Evolutionary conservation across 805 yeast species (phyloP).

Genomic region (Barnettozyma botsteinii): DNA sequence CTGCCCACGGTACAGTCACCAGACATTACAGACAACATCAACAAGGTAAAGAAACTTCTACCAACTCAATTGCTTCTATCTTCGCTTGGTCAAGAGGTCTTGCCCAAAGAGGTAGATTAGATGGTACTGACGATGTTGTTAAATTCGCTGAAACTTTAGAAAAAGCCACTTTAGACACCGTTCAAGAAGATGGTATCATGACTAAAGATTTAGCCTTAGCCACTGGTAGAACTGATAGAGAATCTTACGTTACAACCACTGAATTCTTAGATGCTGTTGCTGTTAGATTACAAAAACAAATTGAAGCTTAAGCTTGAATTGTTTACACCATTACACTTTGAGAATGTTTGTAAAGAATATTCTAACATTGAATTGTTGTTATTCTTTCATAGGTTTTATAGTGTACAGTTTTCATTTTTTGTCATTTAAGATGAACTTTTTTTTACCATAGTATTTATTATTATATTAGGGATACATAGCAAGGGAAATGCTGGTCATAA

Average conservation of each 20-base stretch:
- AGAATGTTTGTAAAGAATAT: neutral
- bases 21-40: constrained; percentile 82
- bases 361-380: constrained; percentile 8
- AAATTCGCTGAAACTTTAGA: constrained; percentile 62
- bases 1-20: constrained; percentile 86
- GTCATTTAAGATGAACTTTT: neutral
- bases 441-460: neutral
- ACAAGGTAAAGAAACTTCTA: constrained; percentile 76
- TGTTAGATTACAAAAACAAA: constrained; percentile 35
- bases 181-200: constrained; percentile 69
- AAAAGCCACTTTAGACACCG: constrained; percentile 64
- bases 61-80: constrained; percentile 80
- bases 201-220: constrained; percentile 79
- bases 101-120: constrained; percentile 75
- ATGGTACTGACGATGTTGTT: constrained; percentile 63
- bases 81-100: constrained; percentile 87
- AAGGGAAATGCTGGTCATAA: constrained; percentile 25
- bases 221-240: constrained; percentile 54
- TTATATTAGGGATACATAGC: constrained; percentile 16
- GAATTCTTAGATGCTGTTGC: constrained; percentile 78
- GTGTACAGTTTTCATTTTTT: no score
- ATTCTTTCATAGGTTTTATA: neutral
- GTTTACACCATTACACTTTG: no score
- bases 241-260: constrained; percentile 63
- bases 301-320: constrained; percentile 3